A percentile compares a stretch with the other conserved stretches of the same genome.
phyloP scores from a whole-genome alignment of 257 asterid genomes.

The Striga asiatica region DNA sequence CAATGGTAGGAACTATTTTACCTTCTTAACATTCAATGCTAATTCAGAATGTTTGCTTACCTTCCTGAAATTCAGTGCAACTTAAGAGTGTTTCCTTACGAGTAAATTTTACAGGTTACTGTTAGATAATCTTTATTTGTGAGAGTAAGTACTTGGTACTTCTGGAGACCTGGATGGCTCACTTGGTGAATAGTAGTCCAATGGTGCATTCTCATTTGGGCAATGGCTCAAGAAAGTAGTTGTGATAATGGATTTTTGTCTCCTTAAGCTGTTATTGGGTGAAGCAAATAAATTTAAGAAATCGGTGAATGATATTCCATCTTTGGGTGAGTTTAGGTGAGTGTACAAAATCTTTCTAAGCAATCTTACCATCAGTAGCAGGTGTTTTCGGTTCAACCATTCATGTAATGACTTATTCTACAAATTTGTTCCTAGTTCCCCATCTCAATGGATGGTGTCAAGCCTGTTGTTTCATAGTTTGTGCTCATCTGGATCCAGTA shows the following conservation, averaged over 20 bases:
- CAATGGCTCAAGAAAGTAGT: background rate
- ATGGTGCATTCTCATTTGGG: background rate
- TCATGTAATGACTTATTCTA: background rate
- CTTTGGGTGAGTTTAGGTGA: background rate
- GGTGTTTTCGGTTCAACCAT: background rate
- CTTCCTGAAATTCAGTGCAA: no score
- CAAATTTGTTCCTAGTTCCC: no score
- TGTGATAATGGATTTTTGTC: background rate
- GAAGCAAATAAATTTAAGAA: no score
- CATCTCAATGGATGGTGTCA: constrained; percentile 1
- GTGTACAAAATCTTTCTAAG: background rate
- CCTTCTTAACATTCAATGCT: no score
- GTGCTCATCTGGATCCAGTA: constrained; percentile 3
- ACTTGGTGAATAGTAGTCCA: background rate
- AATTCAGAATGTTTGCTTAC: no score
- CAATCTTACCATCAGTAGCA: background rate
- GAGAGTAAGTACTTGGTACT: background rate
- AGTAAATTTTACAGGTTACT: background rate
- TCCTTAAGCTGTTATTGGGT: background rate
- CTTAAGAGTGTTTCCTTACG: no score
- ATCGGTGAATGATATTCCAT: background rate
- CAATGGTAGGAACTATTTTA: no score
- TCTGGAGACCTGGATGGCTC: no score
- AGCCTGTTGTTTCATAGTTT: background rate
- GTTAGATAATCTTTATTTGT: background rate